A percentile compares a stretch with the other conserved stretches of the same genome.
These are phyloP conservation scores for Apiotrichum gracile DNA, from an alignment of 1,284 basidiomycete genomes.

Conservation along the genomic window DNA sequence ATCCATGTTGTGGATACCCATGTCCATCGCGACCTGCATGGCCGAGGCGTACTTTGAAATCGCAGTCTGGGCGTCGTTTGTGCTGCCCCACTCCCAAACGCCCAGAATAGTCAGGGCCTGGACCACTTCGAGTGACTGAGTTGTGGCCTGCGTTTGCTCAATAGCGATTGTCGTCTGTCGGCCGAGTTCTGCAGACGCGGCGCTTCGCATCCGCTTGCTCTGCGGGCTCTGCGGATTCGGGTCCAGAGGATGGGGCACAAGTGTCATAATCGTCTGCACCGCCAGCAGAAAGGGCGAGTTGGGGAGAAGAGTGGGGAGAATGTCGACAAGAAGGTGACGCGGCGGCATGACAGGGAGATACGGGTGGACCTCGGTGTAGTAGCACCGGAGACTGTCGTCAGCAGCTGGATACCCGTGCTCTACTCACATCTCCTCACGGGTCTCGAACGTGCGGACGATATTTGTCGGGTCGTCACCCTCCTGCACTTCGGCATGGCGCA, in stretches of 20 bases:
- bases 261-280: slow-evolving; percentile 42
- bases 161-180: slow-evolving; percentile 21
- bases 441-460: slow-evolving; percentile 31
- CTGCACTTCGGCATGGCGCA: slow-evolving; percentile 15
- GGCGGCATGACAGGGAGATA: slow-evolving; percentile 45
- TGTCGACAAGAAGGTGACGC: slow-evolving; percentile 29
- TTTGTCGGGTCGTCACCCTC: slow-evolving; percentile 33
- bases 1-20: slow-evolving; percentile 43
- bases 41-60: slow-evolving; percentile 13
- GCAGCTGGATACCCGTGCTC: neutral
- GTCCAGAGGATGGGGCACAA: slow-evolving; percentile 42
- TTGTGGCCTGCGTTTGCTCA: slow-evolving; percentile 10
- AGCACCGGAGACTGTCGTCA: slow-evolving; percentile 32
- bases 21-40: slow-evolving; percentile 40
- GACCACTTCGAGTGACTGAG: slow-evolving; percentile 32
- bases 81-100: slow-evolving; percentile 46
- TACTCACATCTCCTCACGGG: slow-evolving; percentile 37
- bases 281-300: slow-evolving; percentile 46
- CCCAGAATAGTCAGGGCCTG: slow-evolving; percentile 42
- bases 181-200: slow-evolving; percentile 25
- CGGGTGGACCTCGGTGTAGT: slow-evolving; percentile 47
- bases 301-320: slow-evolving; percentile 28
- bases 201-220: slow-evolving; percentile 37
- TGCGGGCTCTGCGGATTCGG: slow-evolving; percentile 31
- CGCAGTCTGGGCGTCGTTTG: slow-evolving; percentile 30